Conservation (phyloP, 2,329 filamentous ascomycete species). For the Dothideomycetidae sp. region DNA sequence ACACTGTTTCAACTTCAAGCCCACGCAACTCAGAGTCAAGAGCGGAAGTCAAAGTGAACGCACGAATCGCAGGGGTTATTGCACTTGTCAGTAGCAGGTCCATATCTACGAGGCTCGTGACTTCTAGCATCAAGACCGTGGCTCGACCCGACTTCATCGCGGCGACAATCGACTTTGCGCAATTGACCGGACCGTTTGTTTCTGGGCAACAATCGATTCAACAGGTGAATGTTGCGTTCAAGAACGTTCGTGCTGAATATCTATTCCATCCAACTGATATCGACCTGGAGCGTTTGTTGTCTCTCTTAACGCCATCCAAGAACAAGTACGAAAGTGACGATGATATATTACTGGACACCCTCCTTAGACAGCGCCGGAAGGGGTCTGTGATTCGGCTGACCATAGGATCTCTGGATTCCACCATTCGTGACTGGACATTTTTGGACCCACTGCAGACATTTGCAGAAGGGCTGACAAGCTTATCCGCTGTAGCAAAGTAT, state of each 20-base stretch:
- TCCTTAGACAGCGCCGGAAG: conserved; percentile 73
- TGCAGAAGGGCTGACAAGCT: conserved; percentile 61
- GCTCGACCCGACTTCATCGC: conserved; percentile 59
- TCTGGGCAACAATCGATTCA: conserved; percentile 25
- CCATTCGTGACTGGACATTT: conserved; percentile 48
- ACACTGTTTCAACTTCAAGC: conserved; percentile 21
- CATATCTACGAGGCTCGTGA: conserved; percentile 59
- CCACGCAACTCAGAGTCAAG: conserved; percentile 19
- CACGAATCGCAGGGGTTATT: conserved; percentile 62
- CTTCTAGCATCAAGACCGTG: conserved; percentile 69
- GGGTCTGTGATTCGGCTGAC: conserved; percentile 65
- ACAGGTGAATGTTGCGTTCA: conserved; percentile 38
- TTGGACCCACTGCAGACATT: conserved; percentile 56
- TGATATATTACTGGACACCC: conserved; percentile 86
- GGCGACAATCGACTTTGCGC: conserved; percentile 58
- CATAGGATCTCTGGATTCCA: conserved; percentile 48
- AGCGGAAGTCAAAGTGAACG: conserved; percentile 51
- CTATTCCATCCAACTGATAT: conserved; percentile 56
- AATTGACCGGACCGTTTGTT: conserved; percentile 51
- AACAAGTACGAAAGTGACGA: conserved; percentile 80
- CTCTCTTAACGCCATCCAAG: conserved; percentile 80
- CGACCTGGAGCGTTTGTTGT: conserved; percentile 69
- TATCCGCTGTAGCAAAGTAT: conserved; percentile 85
- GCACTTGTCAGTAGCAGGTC: conserved; percentile 64
- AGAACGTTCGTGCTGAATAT: conserved; percentile 58